Percentiles rank a stretch among this genome's conserved stretches.
Evolutionary conservation across 441 rosid genomes (phyloP).

Genomic region (Populus hybrid): DNA sequence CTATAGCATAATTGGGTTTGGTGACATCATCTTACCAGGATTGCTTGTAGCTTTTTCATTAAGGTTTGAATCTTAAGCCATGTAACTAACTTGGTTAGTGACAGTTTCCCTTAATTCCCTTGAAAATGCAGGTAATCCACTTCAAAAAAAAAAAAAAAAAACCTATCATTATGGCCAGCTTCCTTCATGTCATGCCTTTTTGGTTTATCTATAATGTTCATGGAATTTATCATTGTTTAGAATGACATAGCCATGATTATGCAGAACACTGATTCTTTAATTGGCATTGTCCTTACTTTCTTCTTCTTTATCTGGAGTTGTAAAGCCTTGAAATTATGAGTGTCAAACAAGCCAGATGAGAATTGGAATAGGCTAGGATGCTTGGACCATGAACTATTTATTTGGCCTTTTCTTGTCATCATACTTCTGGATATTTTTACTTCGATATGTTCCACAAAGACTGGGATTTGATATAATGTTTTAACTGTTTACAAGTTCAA

Average conservation of each 20-base stretch:
- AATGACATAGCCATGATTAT: neutral
- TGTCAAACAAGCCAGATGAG: neutral
- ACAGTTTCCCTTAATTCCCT: neutral
- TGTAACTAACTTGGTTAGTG: conserved; percentile 2
- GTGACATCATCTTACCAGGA: conserved; percentile 81
- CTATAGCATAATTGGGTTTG: conserved; percentile 42
- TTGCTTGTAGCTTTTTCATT: conserved; percentile 66
- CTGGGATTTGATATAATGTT: neutral
- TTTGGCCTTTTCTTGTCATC: neutral
- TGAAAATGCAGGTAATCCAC: neutral
- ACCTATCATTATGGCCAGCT: neutral
- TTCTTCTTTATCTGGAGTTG: neutral
- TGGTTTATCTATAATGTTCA: neutral
- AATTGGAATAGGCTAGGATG: neutral
- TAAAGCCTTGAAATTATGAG: neutral
- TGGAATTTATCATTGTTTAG: neutral
- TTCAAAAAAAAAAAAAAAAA: no score
- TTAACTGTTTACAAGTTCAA: neutral
- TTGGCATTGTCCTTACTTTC: neutral
- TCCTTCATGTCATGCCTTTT: neutral
- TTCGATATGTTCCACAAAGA: neutral
- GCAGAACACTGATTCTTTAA: neutral
- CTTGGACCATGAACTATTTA: neutral
- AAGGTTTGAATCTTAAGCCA: conserved; percentile 33
- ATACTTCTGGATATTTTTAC: neutral